A percentile compares a stretch with the other conserved stretches of the same genome.
Conservation (phyloP, 768 basidiomycete genomes). For the Mycena crocata region DNA sequence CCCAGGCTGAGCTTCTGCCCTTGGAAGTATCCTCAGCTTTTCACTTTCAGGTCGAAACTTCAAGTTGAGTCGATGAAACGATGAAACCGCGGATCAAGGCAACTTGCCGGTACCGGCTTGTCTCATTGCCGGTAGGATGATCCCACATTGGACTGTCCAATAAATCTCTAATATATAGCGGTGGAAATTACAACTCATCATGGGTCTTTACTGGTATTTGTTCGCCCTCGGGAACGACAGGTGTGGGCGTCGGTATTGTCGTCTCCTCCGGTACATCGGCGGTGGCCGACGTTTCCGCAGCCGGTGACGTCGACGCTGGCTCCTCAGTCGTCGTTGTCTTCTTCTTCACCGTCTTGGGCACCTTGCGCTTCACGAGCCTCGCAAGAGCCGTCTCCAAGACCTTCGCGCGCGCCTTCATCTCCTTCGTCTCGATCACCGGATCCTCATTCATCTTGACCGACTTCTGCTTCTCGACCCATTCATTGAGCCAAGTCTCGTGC, state of each 20-base stretch:
- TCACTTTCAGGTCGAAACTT: no score
- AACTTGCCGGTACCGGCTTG: no score
- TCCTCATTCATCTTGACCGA: constrained; percentile 77
- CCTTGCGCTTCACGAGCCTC: constrained; percentile 75
- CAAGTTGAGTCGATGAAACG: no score
- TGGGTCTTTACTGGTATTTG: constrained; percentile 27
- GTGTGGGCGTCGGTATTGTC: constrained; percentile 27
- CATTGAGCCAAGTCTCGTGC: constrained; percentile 87
- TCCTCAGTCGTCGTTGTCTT: constrained; percentile 46
- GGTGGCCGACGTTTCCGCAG: constrained; percentile 31
- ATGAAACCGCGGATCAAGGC: no score
- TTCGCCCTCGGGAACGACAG: constrained; percentile 16
- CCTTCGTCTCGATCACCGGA: constrained; percentile 86
- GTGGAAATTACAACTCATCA: constrained; percentile 29
- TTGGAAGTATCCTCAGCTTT: no score
- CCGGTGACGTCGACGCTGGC: constrained; percentile 36
- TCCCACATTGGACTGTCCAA: no score
- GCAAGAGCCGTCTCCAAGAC: constrained; percentile 80
- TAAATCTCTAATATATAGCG: constrained; percentile 30
- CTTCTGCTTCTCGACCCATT: constrained; percentile 87
- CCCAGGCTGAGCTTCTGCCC: no score
- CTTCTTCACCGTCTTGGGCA: constrained; percentile 71
- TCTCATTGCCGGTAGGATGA: no score
- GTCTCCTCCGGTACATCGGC: constrained; percentile 33
- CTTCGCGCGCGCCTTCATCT: constrained; percentile 88